Conservation (phyloP, 2,329 filamentous ascomycete genomes). For the Xylariaceae sp. region DNA sequence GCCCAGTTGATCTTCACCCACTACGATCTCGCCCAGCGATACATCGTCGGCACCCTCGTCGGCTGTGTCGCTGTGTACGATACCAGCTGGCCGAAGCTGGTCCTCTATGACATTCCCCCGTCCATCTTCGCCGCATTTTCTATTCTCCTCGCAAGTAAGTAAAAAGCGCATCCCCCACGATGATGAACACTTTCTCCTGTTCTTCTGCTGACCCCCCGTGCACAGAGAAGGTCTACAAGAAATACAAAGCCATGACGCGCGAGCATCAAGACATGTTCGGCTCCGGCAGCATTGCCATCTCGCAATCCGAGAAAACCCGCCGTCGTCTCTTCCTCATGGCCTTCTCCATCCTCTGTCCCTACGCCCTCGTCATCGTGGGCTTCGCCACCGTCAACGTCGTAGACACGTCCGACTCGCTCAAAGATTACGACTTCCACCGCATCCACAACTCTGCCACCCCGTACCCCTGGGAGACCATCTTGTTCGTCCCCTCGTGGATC, state of each 20-base stretch:
- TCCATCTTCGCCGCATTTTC: constrained; percentile 41
- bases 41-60: constrained; percentile 43
- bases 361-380: constrained; percentile 43
- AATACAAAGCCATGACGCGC: constrained; percentile 44
- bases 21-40: constrained; percentile 44
- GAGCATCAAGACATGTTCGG: constrained; percentile 37
- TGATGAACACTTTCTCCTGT: not conserved
- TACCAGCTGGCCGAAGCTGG: constrained; percentile 42
- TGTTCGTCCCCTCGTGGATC: constrained; percentile 40
- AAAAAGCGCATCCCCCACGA: accelerated
- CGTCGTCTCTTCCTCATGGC: constrained; percentile 53
- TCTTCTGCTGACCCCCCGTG: too few species aligned
- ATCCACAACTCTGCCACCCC: constrained; percentile 38
- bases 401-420: constrained; percentile 24
- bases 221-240: constrained; percentile 19
- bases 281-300: constrained; percentile 37
- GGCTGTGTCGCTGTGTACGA: constrained; percentile 45
- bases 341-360: constrained; percentile 46
- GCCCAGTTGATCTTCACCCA: constrained; percentile 46
- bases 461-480: constrained; percentile 43
- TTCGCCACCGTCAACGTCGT: constrained; percentile 40
- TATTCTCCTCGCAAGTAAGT: constrained; percentile 46
- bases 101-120: constrained; percentile 45
- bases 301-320: constrained; percentile 44
- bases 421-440: constrained; percentile 38